Evolutionary conservation across 257 asterid species (phyloP).

Genomic region (Jacaranda copaia): DNA sequence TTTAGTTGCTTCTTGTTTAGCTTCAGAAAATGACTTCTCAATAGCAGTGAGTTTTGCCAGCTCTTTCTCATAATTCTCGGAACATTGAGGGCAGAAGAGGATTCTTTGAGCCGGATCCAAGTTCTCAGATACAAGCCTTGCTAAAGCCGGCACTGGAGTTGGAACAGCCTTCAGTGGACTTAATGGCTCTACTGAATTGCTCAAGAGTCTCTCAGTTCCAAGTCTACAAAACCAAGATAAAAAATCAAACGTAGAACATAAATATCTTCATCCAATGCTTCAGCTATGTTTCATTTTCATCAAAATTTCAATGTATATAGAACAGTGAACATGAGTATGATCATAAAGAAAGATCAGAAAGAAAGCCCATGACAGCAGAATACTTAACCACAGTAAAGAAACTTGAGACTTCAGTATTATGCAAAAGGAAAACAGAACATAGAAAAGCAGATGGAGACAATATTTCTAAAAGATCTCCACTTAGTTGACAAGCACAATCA

Average conservation of each 20-base stretch:
- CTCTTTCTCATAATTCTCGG: constrained; percentile 62
- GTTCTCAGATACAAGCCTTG: constrained; percentile 46
- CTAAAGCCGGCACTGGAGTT: constrained; percentile 40
- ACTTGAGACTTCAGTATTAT: background rate
- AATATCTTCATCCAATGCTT: background rate
- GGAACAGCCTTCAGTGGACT: constrained; percentile 48
- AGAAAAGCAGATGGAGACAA: background rate
- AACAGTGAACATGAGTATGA: background rate
- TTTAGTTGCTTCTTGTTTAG: constrained; percentile 43
- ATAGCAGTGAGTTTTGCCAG: constrained; percentile 50
- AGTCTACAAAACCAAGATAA: constrained; percentile 42
- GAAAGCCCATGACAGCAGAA: background rate
- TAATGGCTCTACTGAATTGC: constrained; percentile 50
- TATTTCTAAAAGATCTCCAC: background rate
- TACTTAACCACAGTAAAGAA: background rate
- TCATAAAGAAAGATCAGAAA: background rate
- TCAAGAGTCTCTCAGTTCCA: constrained; percentile 38
- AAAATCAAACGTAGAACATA: background rate
- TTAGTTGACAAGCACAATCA: constrained; percentile 1
- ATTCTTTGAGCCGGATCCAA: constrained; percentile 45
- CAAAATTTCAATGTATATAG: background rate
- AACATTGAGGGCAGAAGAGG: constrained; percentile 60
- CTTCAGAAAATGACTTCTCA: constrained; percentile 58
- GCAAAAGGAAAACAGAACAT: background rate
- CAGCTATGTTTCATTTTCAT: too few species aligned